Evolutionary conservation across 805 yeast species (phyloP), one percentile per base, ranked within the genome.

Genomic region (Ogataea parapolymorpha): DNA sequence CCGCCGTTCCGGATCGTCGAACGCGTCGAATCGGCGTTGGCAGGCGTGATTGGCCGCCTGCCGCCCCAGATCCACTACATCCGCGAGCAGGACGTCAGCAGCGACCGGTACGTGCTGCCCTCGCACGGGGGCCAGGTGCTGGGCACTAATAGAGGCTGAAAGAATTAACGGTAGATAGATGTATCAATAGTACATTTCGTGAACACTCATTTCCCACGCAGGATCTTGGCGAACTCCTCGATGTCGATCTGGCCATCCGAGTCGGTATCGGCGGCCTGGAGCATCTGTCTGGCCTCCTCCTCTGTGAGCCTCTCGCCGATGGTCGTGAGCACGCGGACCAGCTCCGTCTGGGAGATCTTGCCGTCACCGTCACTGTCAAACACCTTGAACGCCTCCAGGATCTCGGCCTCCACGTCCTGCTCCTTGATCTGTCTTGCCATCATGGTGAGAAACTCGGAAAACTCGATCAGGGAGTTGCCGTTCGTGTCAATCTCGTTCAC

Each of bases 221-320:
- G 77, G 52, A 91, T 78, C 61, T 88, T 90, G 49, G 96, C 91
- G 64, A 93, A 93, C 71, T 93, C 99, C 61, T 86, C 87, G 66
- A 93, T 93, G 64, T 93, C 95, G 60, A 93, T 93, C 69, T 88
- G 96, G 45, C 99, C 99, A 54, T 95, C 96, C 50, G 95, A 91
- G 66, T 87, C 88, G 49, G 91, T 81, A 60, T 85, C 95, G 41
- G 97, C 97, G 65, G 93, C 99, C 61, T 84, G 81, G 61, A 93
- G 79, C 97, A 93, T 93, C 67, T 89, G 95, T 58, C 88, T 95
- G 39, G 95, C 98, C 67, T 93, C 99, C 40, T 91, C 95, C 56
- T 93, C 99, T 14, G 95, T 82, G 56, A 93, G 77, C 65, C 87
- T 89, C 69, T 93, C 99, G 59, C 99, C 99, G 63, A 93, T 93